Evolutionary conservation across 2,329 filamentous ascomycete species (phyloP).

Genomic region (Emergomyces orientalis): DNA sequence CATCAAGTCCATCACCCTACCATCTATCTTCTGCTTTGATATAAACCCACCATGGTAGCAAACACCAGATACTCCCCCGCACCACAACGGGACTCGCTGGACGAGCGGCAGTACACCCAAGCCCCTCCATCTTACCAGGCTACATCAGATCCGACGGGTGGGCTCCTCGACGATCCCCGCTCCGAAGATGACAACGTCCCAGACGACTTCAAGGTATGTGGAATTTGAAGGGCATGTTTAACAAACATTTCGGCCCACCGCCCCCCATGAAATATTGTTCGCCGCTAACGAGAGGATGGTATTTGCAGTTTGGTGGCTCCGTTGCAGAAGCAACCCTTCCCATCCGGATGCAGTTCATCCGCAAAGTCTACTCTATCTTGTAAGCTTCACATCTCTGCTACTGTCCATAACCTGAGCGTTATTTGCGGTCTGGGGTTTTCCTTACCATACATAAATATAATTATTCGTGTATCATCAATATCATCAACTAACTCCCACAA

Average conservation of each 20-base stretch:
- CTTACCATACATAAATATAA: not conserved
- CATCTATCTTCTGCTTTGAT: not conserved
- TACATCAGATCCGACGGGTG: constrained; percentile 47
- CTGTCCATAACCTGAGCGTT: too few relatives aligned
- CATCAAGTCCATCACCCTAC: not conserved
- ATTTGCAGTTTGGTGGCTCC: constrained; percentile 70
- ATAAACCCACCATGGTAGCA: constrained; percentile 49
- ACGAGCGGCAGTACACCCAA: constrained; percentile 59
- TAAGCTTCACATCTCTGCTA: constrained; percentile 30
- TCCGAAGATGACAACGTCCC: constrained; percentile 83
- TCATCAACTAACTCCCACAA: not conserved
- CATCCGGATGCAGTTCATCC: constrained; percentile 92
- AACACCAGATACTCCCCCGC: constrained; percentile 76
- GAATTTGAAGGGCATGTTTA: not conserved
- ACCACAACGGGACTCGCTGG: constrained; percentile 77
- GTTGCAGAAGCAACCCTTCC: constrained; percentile 90
- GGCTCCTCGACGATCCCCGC: constrained; percentile 57
- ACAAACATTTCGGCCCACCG: not conserved
- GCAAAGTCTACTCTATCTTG: constrained; percentile 96
- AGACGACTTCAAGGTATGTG: constrained; percentile 82
- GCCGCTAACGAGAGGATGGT: not conserved
- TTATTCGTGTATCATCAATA: not conserved
- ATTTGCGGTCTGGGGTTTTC: not conserved
- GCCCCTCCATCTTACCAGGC: constrained; percentile 74
- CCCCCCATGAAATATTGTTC: not conserved